These are phyloP conservation scores for Beauveria australis DNA, from an alignment of 2,329 filamentous ascomycete genomes.

Conservation along the genomic window DNA sequence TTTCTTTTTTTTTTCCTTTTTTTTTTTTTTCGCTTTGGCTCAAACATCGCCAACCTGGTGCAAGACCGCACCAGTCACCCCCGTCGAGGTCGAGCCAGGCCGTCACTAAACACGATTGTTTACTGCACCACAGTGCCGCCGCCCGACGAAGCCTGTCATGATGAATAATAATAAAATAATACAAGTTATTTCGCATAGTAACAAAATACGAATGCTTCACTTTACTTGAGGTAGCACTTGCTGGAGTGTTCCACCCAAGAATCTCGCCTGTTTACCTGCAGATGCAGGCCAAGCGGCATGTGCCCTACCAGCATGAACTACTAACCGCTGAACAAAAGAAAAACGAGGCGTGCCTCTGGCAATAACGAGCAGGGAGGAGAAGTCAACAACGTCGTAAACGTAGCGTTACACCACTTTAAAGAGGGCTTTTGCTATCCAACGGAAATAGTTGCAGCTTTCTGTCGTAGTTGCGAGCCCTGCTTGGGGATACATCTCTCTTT, in stretches of 20 bases:
- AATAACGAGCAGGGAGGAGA: neutral
- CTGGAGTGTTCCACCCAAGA: neutral
- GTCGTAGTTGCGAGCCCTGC: too few relatives aligned
- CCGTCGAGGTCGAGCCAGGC: too few relatives aligned
- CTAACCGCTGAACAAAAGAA: neutral
- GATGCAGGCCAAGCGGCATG: neutral
- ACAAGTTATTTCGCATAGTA: neutral
- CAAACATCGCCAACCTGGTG: too few relatives aligned
- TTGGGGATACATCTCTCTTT: too few relatives aligned
- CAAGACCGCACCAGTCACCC: too few relatives aligned
- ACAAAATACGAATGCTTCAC: neutral
- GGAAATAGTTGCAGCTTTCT: too few relatives aligned
- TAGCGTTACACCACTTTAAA: too few relatives aligned
- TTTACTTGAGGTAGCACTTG: neutral
- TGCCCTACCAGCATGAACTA: neutral
- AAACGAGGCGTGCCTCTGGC: neutral
- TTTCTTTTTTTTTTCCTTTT: too few relatives aligned
- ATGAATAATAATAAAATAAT: neutral
- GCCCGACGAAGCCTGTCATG: neutral
- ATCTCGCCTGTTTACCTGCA: neutral
- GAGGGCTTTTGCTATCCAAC: too few relatives aligned
- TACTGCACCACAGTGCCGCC: neutral
- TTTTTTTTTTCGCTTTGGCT: too few relatives aligned
- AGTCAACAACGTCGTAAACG: too few relatives aligned
- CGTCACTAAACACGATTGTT: neutral